A percentile compares a stretch with the other conserved stretches of the same genome.
Conservation (phyloP, 805 yeast genomes). For the Saccharomycopsis malanga region DNA sequence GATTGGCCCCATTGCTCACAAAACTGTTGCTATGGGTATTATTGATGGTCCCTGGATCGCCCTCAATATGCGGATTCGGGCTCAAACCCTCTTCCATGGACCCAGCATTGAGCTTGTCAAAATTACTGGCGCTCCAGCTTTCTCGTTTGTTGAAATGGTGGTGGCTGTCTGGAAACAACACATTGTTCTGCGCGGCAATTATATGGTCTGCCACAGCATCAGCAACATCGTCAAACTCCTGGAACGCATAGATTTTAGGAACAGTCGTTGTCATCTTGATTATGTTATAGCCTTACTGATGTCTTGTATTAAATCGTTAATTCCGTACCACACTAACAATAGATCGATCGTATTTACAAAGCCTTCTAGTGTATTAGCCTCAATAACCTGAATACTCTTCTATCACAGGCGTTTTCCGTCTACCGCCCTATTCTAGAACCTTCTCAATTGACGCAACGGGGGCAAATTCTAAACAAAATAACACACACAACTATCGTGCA, state of each 20-base stretch:
- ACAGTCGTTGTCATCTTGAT: conserved; percentile 81
- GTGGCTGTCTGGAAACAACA: conserved; percentile 34
- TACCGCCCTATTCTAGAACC: too few species aligned
- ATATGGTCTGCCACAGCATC: conserved; percentile 96
- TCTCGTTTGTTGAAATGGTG: conserved; percentile 13
- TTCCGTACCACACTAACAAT: too few species aligned
- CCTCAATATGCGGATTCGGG: background rate
- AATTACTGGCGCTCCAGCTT: conserved; percentile 28
- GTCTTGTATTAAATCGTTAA: too few species aligned
- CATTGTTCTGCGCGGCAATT: conserved; percentile 75
- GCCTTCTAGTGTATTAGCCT: too few species aligned
- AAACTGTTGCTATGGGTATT: conserved; percentile 1
- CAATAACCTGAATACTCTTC: too few species aligned
- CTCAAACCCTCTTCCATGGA: background rate
- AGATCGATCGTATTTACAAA: too few species aligned
- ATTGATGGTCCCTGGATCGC: background rate
- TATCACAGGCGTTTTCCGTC: too few species aligned
- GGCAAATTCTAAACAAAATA: too few species aligned
- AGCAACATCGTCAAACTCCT: conserved; percentile 83
- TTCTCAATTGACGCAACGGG: too few species aligned
- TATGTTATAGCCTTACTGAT: too few species aligned
- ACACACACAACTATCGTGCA: too few species aligned
- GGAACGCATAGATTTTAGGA: conserved; percentile 89
- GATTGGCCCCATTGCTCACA: conserved; percentile 25
- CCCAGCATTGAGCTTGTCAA: conserved; percentile 16